These are phyloP conservation scores for Aspergillus calidoustus DNA, from an alignment of 2,329 filamentous ascomycete species.

Conservation along the genomic window DNA sequence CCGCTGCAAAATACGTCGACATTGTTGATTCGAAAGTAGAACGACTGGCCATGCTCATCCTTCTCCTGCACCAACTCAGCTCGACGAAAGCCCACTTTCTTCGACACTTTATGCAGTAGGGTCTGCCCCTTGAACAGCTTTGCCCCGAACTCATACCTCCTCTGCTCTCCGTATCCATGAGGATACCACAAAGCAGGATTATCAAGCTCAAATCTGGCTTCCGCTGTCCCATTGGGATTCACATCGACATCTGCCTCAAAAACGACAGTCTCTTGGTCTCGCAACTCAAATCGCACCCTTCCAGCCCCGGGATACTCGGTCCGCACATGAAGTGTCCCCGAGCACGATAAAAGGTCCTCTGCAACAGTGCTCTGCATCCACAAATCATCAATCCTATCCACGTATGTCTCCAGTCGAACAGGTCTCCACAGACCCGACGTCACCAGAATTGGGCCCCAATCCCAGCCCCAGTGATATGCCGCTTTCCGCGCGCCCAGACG, in stretches of 20 bases:
- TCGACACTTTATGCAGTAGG: constrained; percentile 50
- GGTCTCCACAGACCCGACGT: constrained; percentile 70
- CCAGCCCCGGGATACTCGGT: neutral
- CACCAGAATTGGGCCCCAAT: constrained; percentile 69
- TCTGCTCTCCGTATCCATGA: constrained; percentile 61
- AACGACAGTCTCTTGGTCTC: constrained; percentile 20
- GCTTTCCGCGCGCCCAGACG: constrained; percentile 64
- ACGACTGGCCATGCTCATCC: constrained; percentile 62
- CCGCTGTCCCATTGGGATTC: constrained; percentile 39
- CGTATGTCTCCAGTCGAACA: constrained; percentile 67
- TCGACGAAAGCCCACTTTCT: constrained; percentile 60
- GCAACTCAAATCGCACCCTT: constrained; percentile 31
- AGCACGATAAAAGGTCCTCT: constrained; percentile 44
- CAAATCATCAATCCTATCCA: constrained; percentile 63
- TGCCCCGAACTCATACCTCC: constrained; percentile 59
- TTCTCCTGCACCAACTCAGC: constrained; percentile 48
- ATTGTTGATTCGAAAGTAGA: constrained; percentile 68
- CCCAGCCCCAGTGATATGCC: constrained; percentile 74
- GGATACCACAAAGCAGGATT: constrained; percentile 64
- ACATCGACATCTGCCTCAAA: constrained; percentile 42
- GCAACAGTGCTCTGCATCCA: constrained; percentile 48
- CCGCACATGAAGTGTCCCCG: constrained; percentile 27
- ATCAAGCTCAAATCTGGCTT: constrained; percentile 42
- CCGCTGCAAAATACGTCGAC: constrained; percentile 68
- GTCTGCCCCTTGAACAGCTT: constrained; percentile 45